Evolutionary conservation across 345 rosid genomes (phyloP), one percentile per base, ranked within the genome.

Genomic region (Citrus medica): DNA sequence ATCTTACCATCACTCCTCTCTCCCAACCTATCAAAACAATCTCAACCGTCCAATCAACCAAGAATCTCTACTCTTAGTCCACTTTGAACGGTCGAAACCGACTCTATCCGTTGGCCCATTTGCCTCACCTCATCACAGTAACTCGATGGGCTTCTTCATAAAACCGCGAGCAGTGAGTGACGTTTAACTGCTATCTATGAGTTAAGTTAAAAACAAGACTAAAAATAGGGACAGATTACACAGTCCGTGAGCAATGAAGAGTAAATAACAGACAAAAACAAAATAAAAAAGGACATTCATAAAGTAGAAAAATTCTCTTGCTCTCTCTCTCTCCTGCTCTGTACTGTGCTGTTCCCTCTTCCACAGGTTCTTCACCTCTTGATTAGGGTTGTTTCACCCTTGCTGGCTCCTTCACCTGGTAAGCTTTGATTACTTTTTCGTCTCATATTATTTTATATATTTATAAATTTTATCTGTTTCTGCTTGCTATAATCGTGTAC

Each of bases 321-420:
- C 80, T 78, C 77, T 71, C n/a, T 35, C 77, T 65, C 78, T 53
- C 71, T 55, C 48, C 80, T 72, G 35, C 67, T 30, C 71, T 60
- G 76, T 27, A 33, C 55, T 53, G 4, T 21, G 32, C 78, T 69
- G 48, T 61, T 75, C 28, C 51, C 72, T 75, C 51, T 46, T 78
- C 79, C 82, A 67, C 81, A 35, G 78, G 77, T 75, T 83, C 72
- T 69, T 69, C 76, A 51, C 67, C 82, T 73, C n/a, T 77, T 63
- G 8, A 33, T 83, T 75, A 64, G 83, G 86, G 83, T 76, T 82
- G 69, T 32, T 28, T 24, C 17, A 59, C 55, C 27, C 58, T 56
- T 38, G 60, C 42, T 24, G 30, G 51, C 6, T 75, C 53, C 56
- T 55, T 35, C 56, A 30, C 78, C 33, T 25, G 7, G 87, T 82